Evolutionary conservation across 768 basidiomycete genomes (phyloP), one percentile per base, ranked within the genome.

Genomic region (Tricholomella constricta): DNA sequence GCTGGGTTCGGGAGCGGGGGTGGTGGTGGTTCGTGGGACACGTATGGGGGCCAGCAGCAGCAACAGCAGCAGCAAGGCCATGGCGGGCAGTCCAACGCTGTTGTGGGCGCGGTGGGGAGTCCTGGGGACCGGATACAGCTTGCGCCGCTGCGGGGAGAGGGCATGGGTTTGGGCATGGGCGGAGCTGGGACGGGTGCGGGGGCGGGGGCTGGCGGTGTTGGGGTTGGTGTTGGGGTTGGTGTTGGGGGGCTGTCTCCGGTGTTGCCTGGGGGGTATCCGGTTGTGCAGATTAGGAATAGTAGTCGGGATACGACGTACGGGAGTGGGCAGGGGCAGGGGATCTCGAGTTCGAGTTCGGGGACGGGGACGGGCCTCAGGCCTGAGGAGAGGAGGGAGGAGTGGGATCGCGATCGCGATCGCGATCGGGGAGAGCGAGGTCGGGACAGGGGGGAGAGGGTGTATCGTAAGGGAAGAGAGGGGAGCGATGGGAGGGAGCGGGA

Each of bases 61-160:
- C n/a, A n/a, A n/a, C n/a, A n/a, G n/a, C n/a, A n/a, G n/a, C n/a
- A 25, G 22, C 17, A 20, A 14, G 51, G 44, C 3, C 20, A 38
- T 35, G 43, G 27, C 4, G 52, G 51, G 25, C 43, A 45, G 4
- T 9, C 19, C 8, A 51, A 38, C 6, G 38, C 50, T 20, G 25
- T 44, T 27, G 25, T 42, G 36, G 48, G 59, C 56, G 45, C 62
- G 59, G 61, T 59, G 31, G 64, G 58, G 15, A 53, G 61, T 22
- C 57, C 60, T 26, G 66, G 63, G 22, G 78, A 77, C 54, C 60
- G 81, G 46, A 82, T 84, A 47, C 81, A 83, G 67, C 71, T 85
- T 2, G 82, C 83, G 37, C 84, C 84, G 52, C 60, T 86, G 61
- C 41, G 79, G 20, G 62, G 62, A 1, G 57, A 43, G 12, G n/a